Evolutionary conservation across 768 basidiomycete genomes (phyloP), one percentile per base, ranked within the genome.

Genomic region (Macrocybe gigantea): DNA sequence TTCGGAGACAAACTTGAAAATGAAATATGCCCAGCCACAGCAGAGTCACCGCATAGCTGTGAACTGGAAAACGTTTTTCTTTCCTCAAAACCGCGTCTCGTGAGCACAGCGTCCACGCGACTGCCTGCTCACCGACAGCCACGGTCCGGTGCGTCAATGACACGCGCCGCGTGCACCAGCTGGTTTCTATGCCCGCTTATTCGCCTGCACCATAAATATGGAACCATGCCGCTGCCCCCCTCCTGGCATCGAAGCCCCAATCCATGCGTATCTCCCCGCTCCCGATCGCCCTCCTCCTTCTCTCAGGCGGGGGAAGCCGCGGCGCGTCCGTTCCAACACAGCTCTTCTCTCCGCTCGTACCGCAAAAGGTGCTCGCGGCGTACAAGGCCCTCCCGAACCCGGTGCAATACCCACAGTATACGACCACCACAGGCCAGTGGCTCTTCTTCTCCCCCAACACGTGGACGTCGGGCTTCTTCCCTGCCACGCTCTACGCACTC

Each of bases 401-500:
- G 2, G 59, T 73, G 31, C 44, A 68, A 44, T 80, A 82, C 59
- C 84, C 85, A 1, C 78, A 84, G 52, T 83, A 77, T 52, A 87
- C 85, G 48, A 61, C 57, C 13, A 52, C 50, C 15, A 57, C 52
- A 0, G 83, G 83, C 0, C 55, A 61, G 2, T 86, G 83, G 83
- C 60, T 66, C 5, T 73, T 67, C 52, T 79, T 82, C 62, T 39
- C 49, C 5, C 72, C 81, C 0, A 71, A 83, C 53, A 76, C 75
- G 2, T 85, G 84, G 83, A 82, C 82, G 0, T 76, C 80, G 1
- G 83, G 82, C 1, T 85, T 86, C 68, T 80, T 85, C 60, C 81
- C 83, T 1, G 70, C 71, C 7, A 76, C 76, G 2, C 63, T 74
- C 29, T 86, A 86, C 53, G 81, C 76, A 9, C 63, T 86, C 45